Conservation (phyloP, 805 yeast genomes). For the Brettanomyces sp. region DNA sequence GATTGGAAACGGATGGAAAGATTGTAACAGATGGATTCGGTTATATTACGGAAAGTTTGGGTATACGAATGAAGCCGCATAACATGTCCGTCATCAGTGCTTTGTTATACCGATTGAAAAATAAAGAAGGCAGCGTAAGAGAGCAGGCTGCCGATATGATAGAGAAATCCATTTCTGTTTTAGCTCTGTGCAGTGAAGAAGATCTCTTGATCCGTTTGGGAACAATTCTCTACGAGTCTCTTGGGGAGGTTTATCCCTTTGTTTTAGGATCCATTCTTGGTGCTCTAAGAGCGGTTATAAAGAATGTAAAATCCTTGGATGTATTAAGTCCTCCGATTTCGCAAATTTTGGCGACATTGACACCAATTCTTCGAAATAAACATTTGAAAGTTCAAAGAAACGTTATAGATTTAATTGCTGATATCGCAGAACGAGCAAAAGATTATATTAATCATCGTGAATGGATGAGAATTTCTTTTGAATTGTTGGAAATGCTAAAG, state of each 20-base stretch:
- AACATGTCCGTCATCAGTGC: constrained; percentile 64
- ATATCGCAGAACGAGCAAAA: constrained; percentile 71
- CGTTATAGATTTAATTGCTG: constrained; percentile 70
- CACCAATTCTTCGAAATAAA: constrained; percentile 84
- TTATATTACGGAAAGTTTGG: constrained; percentile 51
- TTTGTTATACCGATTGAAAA: constrained; percentile 61
- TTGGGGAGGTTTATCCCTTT: constrained; percentile 93
- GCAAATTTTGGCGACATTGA: constrained; percentile 76
- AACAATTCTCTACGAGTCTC: constrained; percentile 73
- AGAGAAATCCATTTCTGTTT: constrained; percentile 52
- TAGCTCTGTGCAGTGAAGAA: constrained; percentile 56
- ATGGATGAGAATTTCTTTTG: constrained; percentile 96
- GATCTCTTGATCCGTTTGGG: constrained; percentile 59
- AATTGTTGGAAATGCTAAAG: constrained; percentile 78
- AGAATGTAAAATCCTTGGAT: constrained; percentile 43
- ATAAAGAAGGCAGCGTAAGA: constrained; percentile 62
- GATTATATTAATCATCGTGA: constrained; percentile 83
- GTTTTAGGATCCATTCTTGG: constrained; percentile 78
- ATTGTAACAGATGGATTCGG: constrained; percentile 57
- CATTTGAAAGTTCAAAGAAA: constrained; percentile 87
- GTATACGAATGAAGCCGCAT: constrained; percentile 58
- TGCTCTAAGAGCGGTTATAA: constrained; percentile 58
- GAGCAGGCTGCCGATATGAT: constrained; percentile 80
- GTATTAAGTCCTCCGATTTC: constrained; percentile 71
- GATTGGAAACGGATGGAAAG: constrained; percentile 32